phyloP scores from a whole-genome alignment of 2,329 filamentous ascomycete genomes.

The Myriosclerotinia duriaeana region DNA sequence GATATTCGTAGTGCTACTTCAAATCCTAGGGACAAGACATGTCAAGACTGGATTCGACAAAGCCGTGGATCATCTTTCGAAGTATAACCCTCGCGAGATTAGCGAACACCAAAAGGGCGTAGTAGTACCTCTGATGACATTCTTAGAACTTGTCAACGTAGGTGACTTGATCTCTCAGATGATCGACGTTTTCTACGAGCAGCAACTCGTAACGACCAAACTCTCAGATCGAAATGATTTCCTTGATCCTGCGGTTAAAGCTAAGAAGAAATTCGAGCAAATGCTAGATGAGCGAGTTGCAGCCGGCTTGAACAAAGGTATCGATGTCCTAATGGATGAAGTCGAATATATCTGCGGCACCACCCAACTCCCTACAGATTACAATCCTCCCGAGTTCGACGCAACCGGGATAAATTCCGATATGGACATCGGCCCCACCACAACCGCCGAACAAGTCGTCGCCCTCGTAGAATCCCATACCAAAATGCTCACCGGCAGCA shows the following conservation, averaged over 20 bases:
- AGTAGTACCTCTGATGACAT: slow-evolving; percentile 89
- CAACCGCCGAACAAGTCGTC: slow-evolving; percentile 77
- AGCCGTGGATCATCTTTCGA: slow-evolving; percentile 84
- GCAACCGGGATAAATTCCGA: slow-evolving; percentile 37
- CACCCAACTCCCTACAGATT: slow-evolving; percentile 82
- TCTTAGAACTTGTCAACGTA: slow-evolving; percentile 96
- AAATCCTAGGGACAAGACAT: slow-evolving; percentile 81
- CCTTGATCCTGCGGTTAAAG: slow-evolving; percentile 82
- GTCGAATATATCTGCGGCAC: slow-evolving; percentile 94
- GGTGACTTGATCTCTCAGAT: slow-evolving; percentile 98
- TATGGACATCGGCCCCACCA: slow-evolving; percentile 69
- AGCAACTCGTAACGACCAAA: slow-evolving; percentile 80
- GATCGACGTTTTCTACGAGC: slow-evolving; percentile 98
- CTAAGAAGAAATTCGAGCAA: slow-evolving; percentile 98
- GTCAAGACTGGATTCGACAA: slow-evolving; percentile 92
- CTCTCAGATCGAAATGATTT: slow-evolving; percentile 94
- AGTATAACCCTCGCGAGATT: slow-evolving; percentile 85
- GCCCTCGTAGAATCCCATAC: slow-evolving; percentile 86
- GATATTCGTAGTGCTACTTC: slow-evolving; percentile 82
- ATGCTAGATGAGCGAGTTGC: slow-evolving; percentile 97
- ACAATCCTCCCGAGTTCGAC: slow-evolving; percentile 63
- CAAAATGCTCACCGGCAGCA: slow-evolving; percentile 88
- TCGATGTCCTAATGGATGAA: slow-evolving; percentile 97
- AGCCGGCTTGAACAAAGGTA: slow-evolving; percentile 93
- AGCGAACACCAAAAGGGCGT: slow-evolving; percentile 70